Evolutionary conservation across 129 eudicot species (phyloP), one percentile per base, ranked within the genome.

Genomic region (Cynara cardunculus): DNA sequence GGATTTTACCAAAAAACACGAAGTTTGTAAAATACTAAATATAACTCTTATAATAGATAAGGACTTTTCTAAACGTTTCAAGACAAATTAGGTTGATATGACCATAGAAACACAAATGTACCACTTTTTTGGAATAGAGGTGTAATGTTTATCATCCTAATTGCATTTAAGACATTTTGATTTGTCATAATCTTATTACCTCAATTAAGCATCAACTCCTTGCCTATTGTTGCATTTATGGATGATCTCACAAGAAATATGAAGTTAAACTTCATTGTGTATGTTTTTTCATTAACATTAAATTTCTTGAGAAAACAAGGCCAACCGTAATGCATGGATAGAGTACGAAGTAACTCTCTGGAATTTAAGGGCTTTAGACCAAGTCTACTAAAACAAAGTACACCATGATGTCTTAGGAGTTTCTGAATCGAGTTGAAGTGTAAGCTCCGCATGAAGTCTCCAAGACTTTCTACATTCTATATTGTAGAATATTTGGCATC

Each of bases 71-170:
- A 53, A 44, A 28, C 9, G 21, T 74, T 19, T 26, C 9, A 73
- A 74, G 26, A 25, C 79, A 59, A 59, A 71, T 46, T n/a, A 77
- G 73, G 73, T 64, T 32, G 62, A 34, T 18, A 32, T 34, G 72
- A 25, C 81, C 81, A 65, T 69, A 37, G 25, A 76, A 76, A 32
- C 80, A 76, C 71, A 22, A n/a, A 62, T 24, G 22, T 62, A 62
- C 22, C 71, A 53, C 59, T 28, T 62, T 61, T 13, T 21, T 49
- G 66, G 78, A 73, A 44, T 44, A 14, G 77, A 73, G 24, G 78
- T 2, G 14, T 16, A 46, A 73, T 28, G 31, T 28, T 28, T 7
- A 59, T 12, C 16, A 46, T 73, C 66, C 78, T 37, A 73, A 31
- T 16, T 73, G 66, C 25, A 28, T 28, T 28, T 28, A 28, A 28